Evolutionary conservation across 192 early-diverging fungal genomes (phyloP), one percentile per base, ranked within the genome.

Genomic region (Spinellus fusiger): DNA sequence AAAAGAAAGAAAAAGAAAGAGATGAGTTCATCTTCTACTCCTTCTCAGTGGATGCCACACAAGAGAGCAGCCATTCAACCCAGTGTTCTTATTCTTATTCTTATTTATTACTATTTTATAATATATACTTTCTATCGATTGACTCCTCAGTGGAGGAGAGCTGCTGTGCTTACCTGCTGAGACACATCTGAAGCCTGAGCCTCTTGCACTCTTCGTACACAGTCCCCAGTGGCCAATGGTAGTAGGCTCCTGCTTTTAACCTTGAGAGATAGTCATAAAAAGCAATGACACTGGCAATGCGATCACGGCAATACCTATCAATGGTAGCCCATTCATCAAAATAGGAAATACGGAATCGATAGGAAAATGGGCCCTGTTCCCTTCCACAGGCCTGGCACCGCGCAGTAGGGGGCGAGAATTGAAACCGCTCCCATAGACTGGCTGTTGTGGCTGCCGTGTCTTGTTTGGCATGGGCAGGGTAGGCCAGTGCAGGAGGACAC

Each of bases 191-290:
- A 13, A 94, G 79, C 35, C 91, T 85, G 49, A 94, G 71, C 26
- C 85, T 79, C 33, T 91, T 76, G 31, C 85, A 84, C 62, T 98
- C 93, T 44, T 84, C 69, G 71, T 92, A 98, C 28, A 96, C 51
- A 50, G 96, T 92, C 59, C 83, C 80, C n/a, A 84, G 77, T 0
- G 81, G 70, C 15, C 91, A 81, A 56, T 81, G 80, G 16, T 86
- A 77, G 70, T 87, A 95, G 22, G 88, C 76, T 1, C 93, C 92
- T 40, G 86, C 86, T 59, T 90, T 83, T 47, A 98, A 69, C 51
- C 93, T 86, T 29, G 90, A 81, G 33, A 95, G 78, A 77, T 95
- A 96, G 23, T 83, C 80, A 73, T 95, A 98, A 61, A 98, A 98
- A 40, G 91, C 93, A 57, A 89, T 86, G 4, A 87, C 91, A 15